Base-by-base conservation (phyloP, 2,329 filamentous ascomycete genomes). In the Talaromyces sp. region DNA sequence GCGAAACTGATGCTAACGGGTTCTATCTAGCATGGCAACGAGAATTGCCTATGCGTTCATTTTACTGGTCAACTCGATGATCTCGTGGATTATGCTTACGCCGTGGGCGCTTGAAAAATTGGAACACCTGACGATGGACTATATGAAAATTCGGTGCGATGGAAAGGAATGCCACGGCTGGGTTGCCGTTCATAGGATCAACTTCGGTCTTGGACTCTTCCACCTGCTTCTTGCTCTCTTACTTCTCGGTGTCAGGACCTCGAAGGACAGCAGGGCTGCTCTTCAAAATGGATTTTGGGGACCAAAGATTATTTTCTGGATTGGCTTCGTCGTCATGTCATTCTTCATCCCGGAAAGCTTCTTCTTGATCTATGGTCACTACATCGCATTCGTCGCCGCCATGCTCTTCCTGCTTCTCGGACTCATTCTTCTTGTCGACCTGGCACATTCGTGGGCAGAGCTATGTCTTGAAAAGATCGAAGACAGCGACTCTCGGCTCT, bases 261-360 rank as follows among this genome's bases (percentile, higher is more conserved):
- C 93, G 26, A 95, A 90, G 75, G 90, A 96, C 73, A 89, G 89
- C 51, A 89, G 95, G 65, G 93, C 95, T 2, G 84, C 86, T 19
- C 84, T 99, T 58, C 95, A 99, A 73, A 99, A 99, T 78, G 95
- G 93, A n/a, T 99, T 91, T 77, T 99, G 95, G 95, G 95, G 93
- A 1, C 95, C 95, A 52, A 99, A 99, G 79, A 84, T 99, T 61
- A 85, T 97, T 62, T 86, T 87, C 57, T 99, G 95, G 95, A 73
- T 97, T 55, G 86, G 82, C 14, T 85, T 98, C 66, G 87, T 98
- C 62, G 90, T 97, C 62, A 73, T 96, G 61, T 96, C 93, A 27
- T 99, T 98, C 81, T 86, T 99, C 70, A 97, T 99, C 60, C 95
- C 95, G 17, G 93, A 99, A 71, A 82, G 81, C 29, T 98, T 99